Evolutionary conservation across 176 grass and related monocot species (phyloP).

Genomic region (Oryza meyeriana): DNA sequence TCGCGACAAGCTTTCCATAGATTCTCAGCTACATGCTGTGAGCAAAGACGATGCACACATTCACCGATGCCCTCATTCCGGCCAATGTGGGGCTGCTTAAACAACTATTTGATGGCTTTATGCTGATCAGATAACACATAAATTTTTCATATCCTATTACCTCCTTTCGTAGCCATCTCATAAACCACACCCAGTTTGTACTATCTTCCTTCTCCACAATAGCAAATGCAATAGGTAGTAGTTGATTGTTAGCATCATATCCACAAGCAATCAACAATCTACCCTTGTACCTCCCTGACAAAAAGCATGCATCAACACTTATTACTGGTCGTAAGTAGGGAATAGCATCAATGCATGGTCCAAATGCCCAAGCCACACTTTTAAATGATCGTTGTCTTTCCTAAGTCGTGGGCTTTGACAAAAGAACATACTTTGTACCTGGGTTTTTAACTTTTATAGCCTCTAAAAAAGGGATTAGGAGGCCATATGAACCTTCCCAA

Average conservation of each 20-base stretch:
- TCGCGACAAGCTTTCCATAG: neutral
- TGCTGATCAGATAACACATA: neutral
- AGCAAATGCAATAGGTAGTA: conserved; percentile 10
- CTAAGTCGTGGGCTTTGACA: neutral
- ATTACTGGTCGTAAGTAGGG: neutral
- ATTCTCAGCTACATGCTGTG: neutral
- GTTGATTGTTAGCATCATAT: neutral
- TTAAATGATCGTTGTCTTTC: neutral
- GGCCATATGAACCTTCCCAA: neutral
- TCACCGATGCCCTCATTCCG: neutral
- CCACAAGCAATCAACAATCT: neutral
- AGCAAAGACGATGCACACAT: neutral
- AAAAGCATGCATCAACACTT: neutral
- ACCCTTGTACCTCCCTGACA: neutral
- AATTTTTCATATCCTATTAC: conserved; percentile 7
- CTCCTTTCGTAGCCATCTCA: neutral
- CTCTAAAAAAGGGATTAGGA: neutral
- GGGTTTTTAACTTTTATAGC: neutral
- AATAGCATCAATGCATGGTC: conserved; percentile 2
- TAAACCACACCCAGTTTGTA: neutral
- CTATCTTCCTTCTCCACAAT: conserved; percentile 5
- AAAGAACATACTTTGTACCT: neutral
- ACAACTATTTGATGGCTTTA: conserved; percentile 4
- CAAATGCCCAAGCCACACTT: conserved; percentile 7
- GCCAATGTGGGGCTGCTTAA: neutral